Evolutionary conservation across 768 basidiomycete species (phyloP).

Genomic region (Leccinum subgranulosum): DNA sequence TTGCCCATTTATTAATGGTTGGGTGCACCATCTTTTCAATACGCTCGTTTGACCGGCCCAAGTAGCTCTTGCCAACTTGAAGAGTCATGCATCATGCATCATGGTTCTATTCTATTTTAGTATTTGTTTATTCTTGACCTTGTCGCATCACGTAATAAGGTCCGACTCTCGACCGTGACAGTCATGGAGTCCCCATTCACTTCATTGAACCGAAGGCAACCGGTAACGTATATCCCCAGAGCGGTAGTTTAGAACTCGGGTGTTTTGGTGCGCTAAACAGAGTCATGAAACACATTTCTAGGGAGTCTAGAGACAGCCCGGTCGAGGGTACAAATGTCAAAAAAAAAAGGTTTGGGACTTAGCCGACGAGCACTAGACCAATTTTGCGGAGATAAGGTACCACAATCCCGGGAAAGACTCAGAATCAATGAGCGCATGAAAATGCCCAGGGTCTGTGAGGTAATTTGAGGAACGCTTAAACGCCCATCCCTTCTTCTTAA

Average conservation of each 20-base stretch:
- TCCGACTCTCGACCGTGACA: no score
- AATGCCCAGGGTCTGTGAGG: not conserved
- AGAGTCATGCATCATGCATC: no score
- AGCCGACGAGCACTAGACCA: constrained; percentile 1
- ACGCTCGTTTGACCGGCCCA: not conserved
- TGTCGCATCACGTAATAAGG: not conserved
- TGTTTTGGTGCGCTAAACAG: not conserved
- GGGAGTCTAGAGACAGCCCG: no score
- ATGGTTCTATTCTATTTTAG: no score
- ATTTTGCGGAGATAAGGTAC: constrained; percentile 27
- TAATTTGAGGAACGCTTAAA: not conserved
- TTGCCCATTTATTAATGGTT: not conserved
- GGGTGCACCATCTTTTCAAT: not conserved
- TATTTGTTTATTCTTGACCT: no score
- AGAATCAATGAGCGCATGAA: not conserved
- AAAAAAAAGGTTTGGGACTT: not conserved
- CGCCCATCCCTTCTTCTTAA: constrained; percentile 1
- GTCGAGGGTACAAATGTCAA: not conserved
- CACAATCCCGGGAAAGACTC: not conserved
- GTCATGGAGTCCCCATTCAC: not conserved
- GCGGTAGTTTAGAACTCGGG: not conserved
- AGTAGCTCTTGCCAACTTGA: no score
- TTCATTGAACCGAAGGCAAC: not conserved
- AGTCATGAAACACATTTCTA: not conserved
- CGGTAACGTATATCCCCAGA: not conserved